Evolutionary conservation across 2,329 filamentous ascomycete genomes (phyloP), one percentile per base, ranked within the genome.

Genomic region (Pseudogymnoascus sp.): DNA sequence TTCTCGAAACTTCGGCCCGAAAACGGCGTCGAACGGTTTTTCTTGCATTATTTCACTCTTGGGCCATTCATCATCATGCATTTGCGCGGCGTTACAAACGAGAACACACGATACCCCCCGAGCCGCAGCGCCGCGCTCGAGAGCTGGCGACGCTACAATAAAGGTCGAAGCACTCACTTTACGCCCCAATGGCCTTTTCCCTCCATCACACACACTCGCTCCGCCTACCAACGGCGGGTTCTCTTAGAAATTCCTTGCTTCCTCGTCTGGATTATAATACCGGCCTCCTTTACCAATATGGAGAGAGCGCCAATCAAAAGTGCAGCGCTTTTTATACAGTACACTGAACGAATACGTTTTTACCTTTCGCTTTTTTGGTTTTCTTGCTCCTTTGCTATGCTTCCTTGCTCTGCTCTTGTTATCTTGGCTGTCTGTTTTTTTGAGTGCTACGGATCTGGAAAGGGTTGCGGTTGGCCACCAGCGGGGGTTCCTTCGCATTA

Each of bases 1-100:
- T 31, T 17, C 36, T 39, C 36, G 7, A 15, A 39, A 21, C 47
- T 33, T 8, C 47, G 47, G 9, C 29, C 47, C n/a, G 24, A 47
- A 26, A 31, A 26, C 29, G 29, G 47, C 47, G 47, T 54, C 47
- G 29, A 2, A 54, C 47, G 47, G 47, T 35, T 33, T 37, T 54
- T 54, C 13, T 35, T 21, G n/a, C 29, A 21, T 54, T 17, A 39
- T 36, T 37, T 39, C 54, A 5, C 21, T 39, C 35, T 39, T 59
- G 57, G 57, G 33, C 35, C 36, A 36, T 39, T 31, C 21, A 59
- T 40, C 21, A 59, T 40, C 33, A 59, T 59, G 57, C 57, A 59
- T 59, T 54, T 59, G 35, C 57, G 57, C 57, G 57, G 57, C 33
- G 57, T 59, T 59, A 31, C 26, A 59, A 39, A 40, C 13, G 37